Percentiles rank a stretch among this genome's conserved stretches.
phyloP scores from a whole-genome alignment of 2,329 filamentous ascomycete species.

The Paramyrothecium roridum region DNA sequence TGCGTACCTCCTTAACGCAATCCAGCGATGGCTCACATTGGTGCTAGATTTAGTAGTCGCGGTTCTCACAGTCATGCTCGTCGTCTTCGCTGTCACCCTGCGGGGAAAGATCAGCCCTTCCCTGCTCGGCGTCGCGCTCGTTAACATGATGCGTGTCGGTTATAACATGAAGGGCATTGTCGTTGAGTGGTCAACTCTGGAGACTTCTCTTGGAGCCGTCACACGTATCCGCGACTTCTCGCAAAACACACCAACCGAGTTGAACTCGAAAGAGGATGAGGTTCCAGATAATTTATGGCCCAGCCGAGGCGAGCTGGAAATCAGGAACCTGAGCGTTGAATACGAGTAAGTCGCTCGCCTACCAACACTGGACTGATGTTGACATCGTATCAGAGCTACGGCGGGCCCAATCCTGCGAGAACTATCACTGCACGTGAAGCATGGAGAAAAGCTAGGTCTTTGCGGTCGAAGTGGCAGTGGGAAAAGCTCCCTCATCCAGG shows the following conservation, averaged over 20 bases:
- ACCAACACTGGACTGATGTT: background rate
- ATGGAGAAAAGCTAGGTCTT: constrained; percentile 35
- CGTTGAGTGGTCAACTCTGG: constrained; percentile 22
- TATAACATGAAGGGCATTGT: constrained; percentile 22
- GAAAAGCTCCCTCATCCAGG: constrained; percentile 36
- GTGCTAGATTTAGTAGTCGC: constrained; percentile 50
- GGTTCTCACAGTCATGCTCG: constrained; percentile 35
- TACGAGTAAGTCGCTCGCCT: constrained; percentile 19
- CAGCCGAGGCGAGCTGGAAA: constrained; percentile 13
- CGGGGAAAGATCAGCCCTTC: constrained; percentile 25
- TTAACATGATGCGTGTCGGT: constrained; percentile 27
- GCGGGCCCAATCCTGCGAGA: constrained; percentile 21
- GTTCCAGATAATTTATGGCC: constrained; percentile 17
- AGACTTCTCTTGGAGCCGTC: constrained; percentile 25
- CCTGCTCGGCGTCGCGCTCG: constrained; percentile 31
- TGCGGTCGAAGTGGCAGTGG: constrained; percentile 43
- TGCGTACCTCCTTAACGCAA: constrained; percentile 47
- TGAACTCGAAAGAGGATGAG: constrained; percentile 9
- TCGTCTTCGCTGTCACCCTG: constrained; percentile 33
- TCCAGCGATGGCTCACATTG: constrained; percentile 51
- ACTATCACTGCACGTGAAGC: constrained; percentile 24
- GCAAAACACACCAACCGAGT: constrained; percentile 19
- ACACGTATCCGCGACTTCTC: constrained; percentile 22
- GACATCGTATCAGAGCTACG: constrained; percentile 7
- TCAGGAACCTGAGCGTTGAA: constrained; percentile 17